Conservation (phyloP, 352 stramenopile genomes). For the Phytophthora crassamura region DNA sequence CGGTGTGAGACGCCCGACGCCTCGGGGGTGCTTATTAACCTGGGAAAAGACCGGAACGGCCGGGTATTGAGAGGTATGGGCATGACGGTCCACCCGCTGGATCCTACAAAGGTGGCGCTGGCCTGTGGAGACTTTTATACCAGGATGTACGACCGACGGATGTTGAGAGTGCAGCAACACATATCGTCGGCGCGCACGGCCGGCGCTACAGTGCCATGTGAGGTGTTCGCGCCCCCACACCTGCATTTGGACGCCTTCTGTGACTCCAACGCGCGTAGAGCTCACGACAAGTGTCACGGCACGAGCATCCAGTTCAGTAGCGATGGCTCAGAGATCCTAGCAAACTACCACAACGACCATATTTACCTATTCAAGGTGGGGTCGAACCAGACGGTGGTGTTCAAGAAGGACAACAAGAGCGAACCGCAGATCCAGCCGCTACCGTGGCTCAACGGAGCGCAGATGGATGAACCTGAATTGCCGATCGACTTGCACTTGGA, state of each 20-base stretch:
- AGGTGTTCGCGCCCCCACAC: constrained; percentile 81
- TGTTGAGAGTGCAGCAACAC: constrained; percentile 63
- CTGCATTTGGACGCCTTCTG: constrained; percentile 71
- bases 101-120: constrained; percentile 74
- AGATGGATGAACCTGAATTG: constrained; percentile 46
- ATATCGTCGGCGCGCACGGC: constrained; percentile 23
- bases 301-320: constrained; percentile 86
- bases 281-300: constrained; percentile 67
- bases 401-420: constrained; percentile 36
- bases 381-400: constrained; percentile 33
- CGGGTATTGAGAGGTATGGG: constrained; percentile 67
- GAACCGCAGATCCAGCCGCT: constrained; percentile 26
- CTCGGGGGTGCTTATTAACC: constrained; percentile 68
- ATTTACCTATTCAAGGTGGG: constrained; percentile 84
- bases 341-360: constrained; percentile 89
- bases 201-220: constrained; percentile 53
- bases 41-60: constrained; percentile 62
- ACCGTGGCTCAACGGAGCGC: constrained; percentile 49
- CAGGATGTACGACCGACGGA: constrained; percentile 78
- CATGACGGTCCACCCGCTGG: constrained; percentile 73
- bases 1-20: constrained; percentile 37
- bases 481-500: constrained; percentile 29
- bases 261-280: constrained; percentile 42
- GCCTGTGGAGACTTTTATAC: constrained; percentile 86
- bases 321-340: constrained; percentile 70